phyloP scores from a whole-genome alignment of 805 yeast genomes.

The Candida alai region DNA sequence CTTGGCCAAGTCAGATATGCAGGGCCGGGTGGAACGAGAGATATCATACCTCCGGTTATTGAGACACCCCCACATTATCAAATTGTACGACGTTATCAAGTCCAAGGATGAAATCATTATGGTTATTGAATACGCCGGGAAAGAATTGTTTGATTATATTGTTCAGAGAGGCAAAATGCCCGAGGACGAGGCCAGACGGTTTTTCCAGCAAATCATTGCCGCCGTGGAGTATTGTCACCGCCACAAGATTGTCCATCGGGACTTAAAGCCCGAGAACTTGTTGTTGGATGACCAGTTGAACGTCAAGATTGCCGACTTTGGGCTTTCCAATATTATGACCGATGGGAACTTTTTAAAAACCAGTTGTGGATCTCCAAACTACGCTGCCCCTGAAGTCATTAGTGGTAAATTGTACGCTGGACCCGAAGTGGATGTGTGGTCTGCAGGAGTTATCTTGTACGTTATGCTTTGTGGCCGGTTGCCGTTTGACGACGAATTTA shows the following conservation, averaged over 20 bases:
- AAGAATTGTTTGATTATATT: conserved; percentile 91
- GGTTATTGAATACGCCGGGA: conserved; percentile 98
- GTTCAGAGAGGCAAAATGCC: conserved; percentile 92
- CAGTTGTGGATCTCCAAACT: conserved; percentile 94
- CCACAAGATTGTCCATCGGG: conserved; percentile 94
- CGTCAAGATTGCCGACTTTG: conserved; percentile 95
- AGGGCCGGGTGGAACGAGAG: conserved; percentile 92
- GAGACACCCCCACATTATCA: conserved; percentile 95
- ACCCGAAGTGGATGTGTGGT: conserved; percentile 98
- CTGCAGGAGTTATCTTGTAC: conserved; percentile 90
- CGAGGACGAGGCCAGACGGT: conserved; percentile 86
- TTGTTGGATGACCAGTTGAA: conserved; percentile 84
- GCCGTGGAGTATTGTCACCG: conserved; percentile 97
- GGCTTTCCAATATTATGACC: conserved; percentile 92
- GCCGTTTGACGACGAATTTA: conserved; percentile 95
- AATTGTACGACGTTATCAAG: conserved; percentile 90
- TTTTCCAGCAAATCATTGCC: conserved; percentile 93
- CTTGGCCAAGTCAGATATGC: conserved; percentile 93
- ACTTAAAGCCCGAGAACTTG: conserved; percentile 92
- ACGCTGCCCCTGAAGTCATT: conserved; percentile 97
- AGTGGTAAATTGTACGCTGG: conserved; percentile 95
- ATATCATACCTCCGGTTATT: conserved; percentile 82
- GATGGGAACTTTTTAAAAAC: conserved; percentile 95
- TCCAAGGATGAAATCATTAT: conserved; percentile 93
- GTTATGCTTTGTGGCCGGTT: conserved; percentile 95